Evolutionary conservation across 176 grass and related monocot genomes (phyloP).

Genomic region (Zoysia pacifica): DNA sequence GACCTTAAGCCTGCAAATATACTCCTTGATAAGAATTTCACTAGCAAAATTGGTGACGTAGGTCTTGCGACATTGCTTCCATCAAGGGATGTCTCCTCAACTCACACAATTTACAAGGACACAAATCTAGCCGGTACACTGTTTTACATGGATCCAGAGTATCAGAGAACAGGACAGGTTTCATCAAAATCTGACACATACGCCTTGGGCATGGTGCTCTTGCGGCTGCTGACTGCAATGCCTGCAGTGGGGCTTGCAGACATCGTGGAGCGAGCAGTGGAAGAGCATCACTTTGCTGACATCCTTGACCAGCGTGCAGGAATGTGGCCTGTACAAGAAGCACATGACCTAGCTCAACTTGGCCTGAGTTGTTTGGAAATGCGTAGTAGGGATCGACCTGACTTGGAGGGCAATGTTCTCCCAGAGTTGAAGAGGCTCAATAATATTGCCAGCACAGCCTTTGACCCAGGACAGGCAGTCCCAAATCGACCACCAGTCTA

Average conservation of each 20-base stretch:
- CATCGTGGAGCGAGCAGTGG: slow-evolving; percentile 56
- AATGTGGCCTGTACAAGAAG: slow-evolving; percentile 64
- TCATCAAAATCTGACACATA: slow-evolving; percentile 72
- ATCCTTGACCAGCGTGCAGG: slow-evolving; percentile 64
- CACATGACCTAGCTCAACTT: slow-evolving; percentile 54
- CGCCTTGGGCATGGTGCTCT: slow-evolving; percentile 74
- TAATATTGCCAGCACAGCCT: slow-evolving; percentile 14
- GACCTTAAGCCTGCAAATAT: slow-evolving; percentile 95
- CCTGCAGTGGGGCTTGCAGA: slow-evolving; percentile 56
- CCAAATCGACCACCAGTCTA: slow-evolving; percentile 51
- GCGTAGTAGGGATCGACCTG: slow-evolving; percentile 68
- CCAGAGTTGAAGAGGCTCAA: slow-evolving; percentile 66
- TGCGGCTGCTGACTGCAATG: slow-evolving; percentile 69
- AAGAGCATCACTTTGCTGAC: slow-evolving; percentile 42
- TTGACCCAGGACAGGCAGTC: slow-evolving; percentile 9
- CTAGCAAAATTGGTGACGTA: slow-evolving; percentile 85
- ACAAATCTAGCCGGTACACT: slow-evolving; percentile 76
- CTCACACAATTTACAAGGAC: slow-evolving; percentile 56
- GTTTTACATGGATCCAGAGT: slow-evolving; percentile 96
- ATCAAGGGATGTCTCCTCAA: slow-evolving; percentile 5
- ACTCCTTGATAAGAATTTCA: slow-evolving; percentile 69
- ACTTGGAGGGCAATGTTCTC: slow-evolving; percentile 56
- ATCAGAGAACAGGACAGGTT: slow-evolving; percentile 78
- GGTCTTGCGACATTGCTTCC: slow-evolving; percentile 84
- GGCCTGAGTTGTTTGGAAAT: slow-evolving; percentile 72